Conservation (phyloP, 1,284 basidiomycete genomes). For the Moniliella sp. region DNA sequence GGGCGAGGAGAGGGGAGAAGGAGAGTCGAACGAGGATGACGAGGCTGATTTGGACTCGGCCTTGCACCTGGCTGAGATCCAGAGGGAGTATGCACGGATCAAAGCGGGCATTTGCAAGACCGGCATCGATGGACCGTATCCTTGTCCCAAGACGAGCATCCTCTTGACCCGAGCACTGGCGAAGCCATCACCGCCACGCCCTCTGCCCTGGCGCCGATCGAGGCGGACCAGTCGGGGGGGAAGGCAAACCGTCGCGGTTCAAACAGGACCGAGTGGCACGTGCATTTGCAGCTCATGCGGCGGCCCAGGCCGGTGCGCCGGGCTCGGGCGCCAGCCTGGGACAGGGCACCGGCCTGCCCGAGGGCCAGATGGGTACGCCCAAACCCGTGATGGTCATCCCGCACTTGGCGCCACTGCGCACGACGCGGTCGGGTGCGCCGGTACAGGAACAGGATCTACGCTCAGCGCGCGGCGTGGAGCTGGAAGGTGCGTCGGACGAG, state of each 20-base stretch:
- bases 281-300: neutral
- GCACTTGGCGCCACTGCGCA: neutral
- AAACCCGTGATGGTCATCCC: neutral
- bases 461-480: neutral
- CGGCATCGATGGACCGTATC: no score
- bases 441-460: neutral
- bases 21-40: no score
- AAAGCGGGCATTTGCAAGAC: neutral
- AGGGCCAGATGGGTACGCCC: no score
- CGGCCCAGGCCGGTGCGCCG: no score
- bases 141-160: no score
- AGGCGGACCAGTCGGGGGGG: no score
- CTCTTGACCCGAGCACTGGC: no score
- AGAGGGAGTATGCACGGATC: conserved; percentile 33
- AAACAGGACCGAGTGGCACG: neutral
- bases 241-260: neutral
- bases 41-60: conserved; percentile 43
- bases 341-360: no score
- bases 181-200: no score
- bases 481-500: neutral
- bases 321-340: no score
- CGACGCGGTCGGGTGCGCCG: neutral
- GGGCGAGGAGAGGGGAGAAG: no score
- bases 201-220: no score
- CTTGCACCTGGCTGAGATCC: conserved; percentile 39